These are phyloP conservation scores for Hypoxylon intermedium DNA, from an alignment of 495 filamentous ascomycete genomes.

Conservation along the genomic window DNA sequence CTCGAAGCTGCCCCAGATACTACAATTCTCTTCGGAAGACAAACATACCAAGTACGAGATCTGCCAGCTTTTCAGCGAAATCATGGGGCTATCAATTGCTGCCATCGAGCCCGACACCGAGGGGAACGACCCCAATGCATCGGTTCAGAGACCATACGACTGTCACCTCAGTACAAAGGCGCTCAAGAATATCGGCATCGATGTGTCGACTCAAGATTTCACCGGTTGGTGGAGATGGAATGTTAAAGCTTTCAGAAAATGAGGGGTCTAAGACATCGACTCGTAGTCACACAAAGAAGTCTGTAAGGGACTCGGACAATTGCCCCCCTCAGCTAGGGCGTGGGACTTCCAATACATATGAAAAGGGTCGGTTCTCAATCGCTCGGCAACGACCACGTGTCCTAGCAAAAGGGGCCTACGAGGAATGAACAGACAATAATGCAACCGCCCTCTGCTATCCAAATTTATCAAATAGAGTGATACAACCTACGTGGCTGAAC, in stretches of 20 bases:
- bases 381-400: too few relatives aligned
- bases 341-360: too few relatives aligned
- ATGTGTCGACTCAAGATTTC: slow-evolving; percentile 79
- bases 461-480: too few relatives aligned
- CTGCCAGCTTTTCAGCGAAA: slow-evolving; percentile 77
- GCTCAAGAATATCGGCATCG: slow-evolving; percentile 76
- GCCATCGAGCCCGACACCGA: slow-evolving; percentile 75
- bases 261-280: slow-evolving; percentile 31
- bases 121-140: slow-evolving; percentile 75
- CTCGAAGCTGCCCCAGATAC: slow-evolving; percentile 67
- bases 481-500: not conserved
- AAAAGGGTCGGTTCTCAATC: too few relatives aligned
- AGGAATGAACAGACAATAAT: too few relatives aligned
- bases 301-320: slow-evolving; percentile 20
- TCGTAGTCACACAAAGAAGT: slow-evolving; percentile 4
- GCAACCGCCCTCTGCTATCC: too few relatives aligned
- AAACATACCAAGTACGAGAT: slow-evolving; percentile 92
- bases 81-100: slow-evolving; percentile 77
- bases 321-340: not conserved
- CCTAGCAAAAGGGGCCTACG: too few relatives aligned
- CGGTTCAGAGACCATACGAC: slow-evolving; percentile 85
- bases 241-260: slow-evolving; percentile 57
- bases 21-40: slow-evolving; percentile 91
- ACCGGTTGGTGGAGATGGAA: slow-evolving; percentile 77
- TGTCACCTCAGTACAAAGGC: slow-evolving; percentile 82